Evolutionary conservation across 2,329 filamentous ascomycete species (phyloP), one percentile per base, ranked within the genome.

Genomic region (Fusarium lyarnte): DNA sequence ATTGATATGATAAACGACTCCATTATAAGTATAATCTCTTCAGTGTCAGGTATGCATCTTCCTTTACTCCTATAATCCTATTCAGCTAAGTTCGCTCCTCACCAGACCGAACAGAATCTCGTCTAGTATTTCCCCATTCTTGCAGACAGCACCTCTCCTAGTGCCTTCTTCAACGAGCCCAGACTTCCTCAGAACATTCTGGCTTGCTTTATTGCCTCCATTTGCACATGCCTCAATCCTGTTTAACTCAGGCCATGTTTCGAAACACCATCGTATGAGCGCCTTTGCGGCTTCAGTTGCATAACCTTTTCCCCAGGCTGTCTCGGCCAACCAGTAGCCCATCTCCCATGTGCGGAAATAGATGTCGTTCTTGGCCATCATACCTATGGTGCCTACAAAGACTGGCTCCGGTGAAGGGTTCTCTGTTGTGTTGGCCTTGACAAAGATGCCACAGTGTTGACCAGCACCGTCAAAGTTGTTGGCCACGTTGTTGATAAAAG

Each of bases 321-420:
- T 71, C 41, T 78, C 79, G 2, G 79, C 82, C 29, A 86, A 42
- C 82, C 84, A 87, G 78, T 88, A 89, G 8, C 86, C 87, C 2
- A 88, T 11, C 78, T 88, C 85, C 75, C 82, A 81, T 8, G 82
- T 85, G 52, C 81, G 79, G 70, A 80, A 81, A 64, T 85, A 79
- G 72, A 84, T 78, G 58, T 85, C 83, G 19, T 70, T 69, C 16
- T 76, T 63, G 7, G 78, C 69, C 45, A 78, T 78, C 45, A 87
- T 73, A 41, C 85, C 84, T 17, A 87, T 78, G 62, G 76, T 77
- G 52, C 87, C 87, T 13, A 83, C 76, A 55, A 82, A 79, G 13
- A 78, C 54, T 4, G 74, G 68, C 31, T 72, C 69, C 2, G 57
- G 17, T 1, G 68, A 72, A 23, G 79, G 77, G 60, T 81, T 80